Base-by-base conservation (phyloP, 2,329 filamentous ascomycete genomes). In the Fusarium piperis region DNA sequence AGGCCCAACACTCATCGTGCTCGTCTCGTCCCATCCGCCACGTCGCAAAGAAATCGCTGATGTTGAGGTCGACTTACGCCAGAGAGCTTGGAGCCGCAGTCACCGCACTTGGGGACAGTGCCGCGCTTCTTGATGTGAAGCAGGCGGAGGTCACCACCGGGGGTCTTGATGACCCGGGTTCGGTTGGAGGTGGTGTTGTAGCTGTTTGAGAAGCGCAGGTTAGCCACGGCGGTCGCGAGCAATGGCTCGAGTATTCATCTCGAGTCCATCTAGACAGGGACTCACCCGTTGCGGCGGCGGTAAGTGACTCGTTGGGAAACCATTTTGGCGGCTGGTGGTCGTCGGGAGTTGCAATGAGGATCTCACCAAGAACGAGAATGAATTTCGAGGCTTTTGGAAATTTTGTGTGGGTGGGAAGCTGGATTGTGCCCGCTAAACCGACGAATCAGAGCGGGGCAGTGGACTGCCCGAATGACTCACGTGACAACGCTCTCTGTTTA, bases 111-210 rank as follows among this genome's bases (percentile, higher is more conserved):
- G 83, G 96, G 96, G 76, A 95, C 93, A 84, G 94, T 97, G 80
- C 95, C 96, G 85, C 92, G 93, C 94, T 99, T 99, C 93, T 98
- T 98, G 90, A 98, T 95, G 92, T 99, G 95, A 80, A 98, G 93
- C 84, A 97, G 92, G 85, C 96, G 92, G 82, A 97, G 92, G 85
- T 95, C 91, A 85, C 96, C 96, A 85, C 96, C 97, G 78, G 97
- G 96, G 78, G 96, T 99, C 91, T 96, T 96, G 86, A 97, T 85
- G 82, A 97, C 90, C 84, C 96, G 93, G 85, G 96, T 95, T 87
- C 94, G 94, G 93, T 99, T 98, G 85, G 94, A 97, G 84, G 89
- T 89, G 85, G 95, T 98, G 92, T 98, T 98, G 93, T 98, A 99
- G 84, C 94, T 96, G 82, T 65, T 65, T 65, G 62, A 35, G 36